Conservation (phyloP, 345 rosid species). For the Cardamine chenopodiifolia region DNA sequence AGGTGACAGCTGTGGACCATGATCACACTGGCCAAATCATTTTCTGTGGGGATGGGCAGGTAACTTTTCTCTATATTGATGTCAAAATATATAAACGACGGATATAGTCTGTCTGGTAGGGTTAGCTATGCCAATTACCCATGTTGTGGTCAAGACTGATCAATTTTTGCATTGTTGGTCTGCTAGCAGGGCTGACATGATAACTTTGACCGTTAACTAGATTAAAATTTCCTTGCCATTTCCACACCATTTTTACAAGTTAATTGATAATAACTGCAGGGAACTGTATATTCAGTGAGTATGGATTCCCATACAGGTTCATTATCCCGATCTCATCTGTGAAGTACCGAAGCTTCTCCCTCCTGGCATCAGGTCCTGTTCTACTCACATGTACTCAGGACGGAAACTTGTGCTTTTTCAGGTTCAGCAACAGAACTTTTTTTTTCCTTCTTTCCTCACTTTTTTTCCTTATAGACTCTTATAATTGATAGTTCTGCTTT, state of each 20-base stretch:
- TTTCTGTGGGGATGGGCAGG: conserved; percentile 95
- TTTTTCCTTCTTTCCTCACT: background rate
- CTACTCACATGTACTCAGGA: conserved; percentile 87
- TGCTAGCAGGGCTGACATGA: background rate
- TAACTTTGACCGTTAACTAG: background rate
- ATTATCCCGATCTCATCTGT: conserved; percentile 81
- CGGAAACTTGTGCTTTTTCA: conserved; percentile 86
- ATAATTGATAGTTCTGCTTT: background rate
- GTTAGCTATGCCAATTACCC: conserved; percentile 2
- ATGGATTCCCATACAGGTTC: conserved; percentile 81
- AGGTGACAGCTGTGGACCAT: conserved; percentile 93
- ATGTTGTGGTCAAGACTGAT: background rate
- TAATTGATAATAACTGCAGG: conserved; percentile 50
- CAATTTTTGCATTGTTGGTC: background rate
- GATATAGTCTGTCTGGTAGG: background rate
- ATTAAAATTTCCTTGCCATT: background rate
- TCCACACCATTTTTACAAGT: background rate
- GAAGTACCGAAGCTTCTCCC: conserved; percentile 91
- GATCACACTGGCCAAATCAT: conserved; percentile 95
- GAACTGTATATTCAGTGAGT: conserved; percentile 74
- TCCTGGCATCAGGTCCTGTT: conserved; percentile 87
- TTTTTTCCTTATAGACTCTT: background rate
- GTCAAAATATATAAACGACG: background rate
- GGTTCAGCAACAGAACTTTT: conserved; percentile 49
- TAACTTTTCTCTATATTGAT: conserved; percentile 29